Evolutionary conservation across 1,284 basidiomycete genomes (phyloP), one percentile per base, ranked within the genome.

Genomic region (Ustilago cynodontis): DNA sequence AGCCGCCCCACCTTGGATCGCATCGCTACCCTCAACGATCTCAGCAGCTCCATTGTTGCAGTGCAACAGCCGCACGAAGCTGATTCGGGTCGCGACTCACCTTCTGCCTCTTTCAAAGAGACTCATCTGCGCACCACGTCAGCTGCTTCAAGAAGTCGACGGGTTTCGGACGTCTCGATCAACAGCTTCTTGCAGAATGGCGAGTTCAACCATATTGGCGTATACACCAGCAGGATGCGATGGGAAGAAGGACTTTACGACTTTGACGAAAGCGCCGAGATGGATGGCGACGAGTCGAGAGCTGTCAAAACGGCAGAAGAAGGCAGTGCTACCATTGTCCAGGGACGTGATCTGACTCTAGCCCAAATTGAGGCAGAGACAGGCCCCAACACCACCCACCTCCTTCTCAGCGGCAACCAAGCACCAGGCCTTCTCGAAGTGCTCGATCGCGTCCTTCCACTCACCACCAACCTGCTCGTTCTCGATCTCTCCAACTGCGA

Each of bases 401-500:
- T 81, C 1, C 31, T 81, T 47, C 65, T 81, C 20, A 28, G 71
- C 28, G 33, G 56, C 56, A 78, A 77, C 29, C 43, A 68, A 35
- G 26, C 62, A 6, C 55, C 60, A 26, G 62, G 55, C 3, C 59
- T 70, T 20, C 55, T 52, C 28, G 60, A 61, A 31, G 67, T 78
- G 20, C 59, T 81, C 5, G 71, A 81, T 29, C 62, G 74, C 8
- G 64, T 62, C 3, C 66, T 81, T 43, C 70, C 78, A 1, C 53
- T 64, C 26, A 52, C 79, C 24, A 41, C 49, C 26, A 65, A 66
- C 16, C 61, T 84, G 29, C 68, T 84, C n/a, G 82, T 83, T 13
- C 74, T 86, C 28, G 85, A 85, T 61, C 52, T 84, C 31, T 86
- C 86, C 28, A 90, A 91, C 78, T 96, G 95, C 86, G 91, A 92